A percentile compares a stretch with the other conserved stretches of the same genome.
phyloP scores from a whole-genome alignment of 1,139 yeast genomes.

The Nakaseomyces nivariensis region DNA sequence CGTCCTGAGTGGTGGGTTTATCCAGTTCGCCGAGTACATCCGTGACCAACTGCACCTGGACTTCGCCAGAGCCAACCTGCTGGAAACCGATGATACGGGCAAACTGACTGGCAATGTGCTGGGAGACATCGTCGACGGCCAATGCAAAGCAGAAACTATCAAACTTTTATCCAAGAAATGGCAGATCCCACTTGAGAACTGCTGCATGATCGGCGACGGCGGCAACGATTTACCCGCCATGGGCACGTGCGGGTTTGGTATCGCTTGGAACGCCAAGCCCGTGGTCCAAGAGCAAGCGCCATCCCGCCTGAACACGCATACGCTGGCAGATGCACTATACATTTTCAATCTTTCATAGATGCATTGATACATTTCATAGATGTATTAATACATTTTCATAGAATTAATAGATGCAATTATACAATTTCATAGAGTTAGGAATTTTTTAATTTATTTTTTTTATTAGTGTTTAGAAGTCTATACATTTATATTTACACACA shows the following conservation, averaged over 20 bases:
- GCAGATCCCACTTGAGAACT: conserved; percentile 42
- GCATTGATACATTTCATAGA: too few relatives aligned
- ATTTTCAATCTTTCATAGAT: conserved; percentile 56
- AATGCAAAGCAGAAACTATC: conserved; percentile 66
- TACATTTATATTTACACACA: too few relatives aligned
- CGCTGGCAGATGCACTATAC: conserved; percentile 65
- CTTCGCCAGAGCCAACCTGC: conserved; percentile 78
- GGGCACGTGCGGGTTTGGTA: conserved; percentile 84
- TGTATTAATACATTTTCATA: too few relatives aligned
- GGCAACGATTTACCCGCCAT: conserved; percentile 94
- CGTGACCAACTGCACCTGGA: conserved; percentile 62
- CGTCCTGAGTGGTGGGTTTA: conserved; percentile 91
- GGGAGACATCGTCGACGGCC: conserved; percentile 83
- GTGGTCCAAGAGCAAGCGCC: conserved; percentile 79
- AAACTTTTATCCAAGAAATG: conserved; percentile 57
- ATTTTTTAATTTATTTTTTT: neutral
- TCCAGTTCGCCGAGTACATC: conserved; percentile 74
- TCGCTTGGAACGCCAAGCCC: conserved; percentile 98
- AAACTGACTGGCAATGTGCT: conserved; percentile 44
- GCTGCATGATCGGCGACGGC: conserved; percentile 94
- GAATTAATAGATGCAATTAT: too few relatives aligned
- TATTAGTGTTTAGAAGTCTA: neutral
- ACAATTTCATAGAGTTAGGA: conserved; percentile 29
- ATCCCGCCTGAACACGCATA: conserved; percentile 59
- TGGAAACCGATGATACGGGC: conserved; percentile 44